phyloP scores from a whole-genome alignment of 2,329 filamentous ascomycete genomes.

The Pseudogymnoascus sp. region DNA sequence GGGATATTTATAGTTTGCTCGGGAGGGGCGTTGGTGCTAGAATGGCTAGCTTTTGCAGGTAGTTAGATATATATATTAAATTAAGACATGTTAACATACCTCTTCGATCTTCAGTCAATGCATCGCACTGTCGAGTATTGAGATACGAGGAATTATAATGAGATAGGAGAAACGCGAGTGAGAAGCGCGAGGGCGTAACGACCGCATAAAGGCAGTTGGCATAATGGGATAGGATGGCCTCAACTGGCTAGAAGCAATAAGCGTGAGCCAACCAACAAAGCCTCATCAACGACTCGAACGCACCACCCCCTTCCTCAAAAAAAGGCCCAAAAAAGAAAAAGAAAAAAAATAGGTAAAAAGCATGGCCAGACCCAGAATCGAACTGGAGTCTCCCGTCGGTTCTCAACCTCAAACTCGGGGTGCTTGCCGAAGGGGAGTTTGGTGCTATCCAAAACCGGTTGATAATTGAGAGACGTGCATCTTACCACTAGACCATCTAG shows the following conservation, averaged over 20 bases:
- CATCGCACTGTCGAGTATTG: not conserved
- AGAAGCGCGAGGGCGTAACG: too few relatives aligned
- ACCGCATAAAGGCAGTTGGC: too few relatives aligned
- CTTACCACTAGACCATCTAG: not conserved
- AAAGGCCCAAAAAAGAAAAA: not conserved
- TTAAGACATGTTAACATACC: not conserved
- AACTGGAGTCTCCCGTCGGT: not conserved
- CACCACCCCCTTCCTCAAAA: not conserved
- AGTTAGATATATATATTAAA: not conserved
- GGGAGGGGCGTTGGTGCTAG: not conserved
- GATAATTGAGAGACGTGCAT: not conserved
- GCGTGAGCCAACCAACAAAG: not conserved
- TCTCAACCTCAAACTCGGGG: conserved; percentile 3
- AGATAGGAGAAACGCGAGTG: too few relatives aligned
- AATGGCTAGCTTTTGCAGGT: not conserved
- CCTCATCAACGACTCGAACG: not conserved
- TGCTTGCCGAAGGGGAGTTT: not conserved
- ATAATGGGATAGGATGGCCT: too few relatives aligned
- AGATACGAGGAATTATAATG: too few relatives aligned
- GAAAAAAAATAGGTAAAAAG: not conserved
- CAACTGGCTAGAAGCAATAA: too few relatives aligned
- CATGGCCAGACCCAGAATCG: not conserved
- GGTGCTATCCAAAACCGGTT: not conserved
- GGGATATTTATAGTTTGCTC: not conserved
- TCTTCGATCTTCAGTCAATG: not conserved